Evolutionary conservation across 2,329 filamentous ascomycete species (phyloP).

Genomic region (Fusarium nelsonii): DNA sequence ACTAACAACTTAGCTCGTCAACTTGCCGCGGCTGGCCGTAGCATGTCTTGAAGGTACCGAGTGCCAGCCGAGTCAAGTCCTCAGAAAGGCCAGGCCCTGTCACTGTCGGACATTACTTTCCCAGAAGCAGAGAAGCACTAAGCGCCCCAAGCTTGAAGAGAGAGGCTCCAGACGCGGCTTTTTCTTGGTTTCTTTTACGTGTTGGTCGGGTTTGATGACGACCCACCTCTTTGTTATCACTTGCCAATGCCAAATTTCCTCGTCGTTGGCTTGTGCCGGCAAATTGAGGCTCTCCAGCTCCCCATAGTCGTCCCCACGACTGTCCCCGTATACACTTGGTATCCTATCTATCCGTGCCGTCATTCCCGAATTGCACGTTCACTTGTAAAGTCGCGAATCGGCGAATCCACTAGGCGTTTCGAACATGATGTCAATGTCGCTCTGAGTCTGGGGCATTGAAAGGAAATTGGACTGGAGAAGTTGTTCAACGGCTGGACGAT

Average conservation of each 20-base stretch:
- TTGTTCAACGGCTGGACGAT: slow-evolving; percentile 16
- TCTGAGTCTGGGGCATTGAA: slow-evolving; percentile 24
- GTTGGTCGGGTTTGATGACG: slow-evolving; percentile 41
- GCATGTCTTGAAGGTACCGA: slow-evolving; percentile 29
- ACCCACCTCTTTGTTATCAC: slow-evolving; percentile 44
- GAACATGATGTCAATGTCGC: slow-evolving; percentile 45
- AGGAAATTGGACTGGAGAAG: slow-evolving; percentile 28
- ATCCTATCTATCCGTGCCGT: slow-evolving; percentile 48
- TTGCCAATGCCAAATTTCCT: slow-evolving; percentile 34
- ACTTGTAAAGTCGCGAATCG: slow-evolving; percentile 31
- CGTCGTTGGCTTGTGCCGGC: slow-evolving; percentile 32
- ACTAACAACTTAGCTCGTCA: slow-evolving; percentile 35
- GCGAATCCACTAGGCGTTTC: slow-evolving; percentile 9
- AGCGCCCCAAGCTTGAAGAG: slow-evolving; percentile 33
- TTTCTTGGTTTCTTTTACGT: slow-evolving; percentile 48
- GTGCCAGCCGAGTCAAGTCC: slow-evolving; percentile 32
- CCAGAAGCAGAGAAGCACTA: slow-evolving; percentile 29
- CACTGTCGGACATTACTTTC: slow-evolving; percentile 47
- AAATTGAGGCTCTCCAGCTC: slow-evolving; percentile 45
- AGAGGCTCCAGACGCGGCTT: slow-evolving; percentile 42
- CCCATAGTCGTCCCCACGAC: slow-evolving; percentile 22
- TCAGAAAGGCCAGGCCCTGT: slow-evolving; percentile 40
- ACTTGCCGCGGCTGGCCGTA: slow-evolving; percentile 48
- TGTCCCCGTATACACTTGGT: slow-evolving; percentile 18
- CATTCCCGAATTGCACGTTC: slow-evolving; percentile 40